Evolutionary conservation across 768 basidiomycete species (phyloP).

Genomic region (Trametes cubensis): DNA sequence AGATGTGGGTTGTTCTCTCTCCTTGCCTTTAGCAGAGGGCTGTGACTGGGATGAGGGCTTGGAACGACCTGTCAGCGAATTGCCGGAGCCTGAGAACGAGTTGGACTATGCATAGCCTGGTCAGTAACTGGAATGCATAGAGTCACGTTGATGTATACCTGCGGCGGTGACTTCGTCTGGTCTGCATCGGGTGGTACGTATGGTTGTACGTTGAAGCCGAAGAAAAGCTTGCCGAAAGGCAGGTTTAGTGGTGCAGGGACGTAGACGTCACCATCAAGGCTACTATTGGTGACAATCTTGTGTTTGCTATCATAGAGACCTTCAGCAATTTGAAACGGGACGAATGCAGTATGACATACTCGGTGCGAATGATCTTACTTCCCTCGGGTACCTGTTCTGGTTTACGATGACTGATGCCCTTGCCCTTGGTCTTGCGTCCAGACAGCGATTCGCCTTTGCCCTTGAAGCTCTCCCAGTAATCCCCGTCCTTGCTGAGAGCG

Average conservation of each 20-base stretch:
- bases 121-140: not conserved
- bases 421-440: conserved; percentile 94
- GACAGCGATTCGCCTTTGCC: conserved; percentile 90
- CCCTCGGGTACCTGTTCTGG: conserved; percentile 76
- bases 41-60: conserved; percentile 26
- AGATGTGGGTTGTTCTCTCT: conserved; percentile 39
- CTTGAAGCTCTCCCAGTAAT: conserved; percentile 94
- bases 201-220: conserved; percentile 84
- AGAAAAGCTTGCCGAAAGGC: conserved; percentile 94
- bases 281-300: conserved; percentile 80
- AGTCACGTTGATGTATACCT: conserved; percentile 22
- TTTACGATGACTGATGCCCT: conserved; percentile 83
- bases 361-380: conserved; percentile 89
- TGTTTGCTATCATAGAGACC: conserved; percentile 58
- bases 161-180: conserved; percentile 1
- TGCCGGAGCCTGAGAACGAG: conserved; percentile 68
- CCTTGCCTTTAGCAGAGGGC: conserved; percentile 55
- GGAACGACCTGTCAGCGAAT: conserved; percentile 60
- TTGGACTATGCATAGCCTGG: conserved; percentile 34
- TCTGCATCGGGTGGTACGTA: conserved; percentile 55
- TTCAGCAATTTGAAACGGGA: conserved; percentile 15
- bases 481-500: conserved; percentile 71
- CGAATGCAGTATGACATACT: conserved; percentile 53
- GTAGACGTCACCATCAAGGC: conserved; percentile 70
- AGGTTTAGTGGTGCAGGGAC: conserved; percentile 90